Evolutionary conservation across 208 protist genomes (phyloP).

Genomic region (Tritrichomonas musculus): DNA sequence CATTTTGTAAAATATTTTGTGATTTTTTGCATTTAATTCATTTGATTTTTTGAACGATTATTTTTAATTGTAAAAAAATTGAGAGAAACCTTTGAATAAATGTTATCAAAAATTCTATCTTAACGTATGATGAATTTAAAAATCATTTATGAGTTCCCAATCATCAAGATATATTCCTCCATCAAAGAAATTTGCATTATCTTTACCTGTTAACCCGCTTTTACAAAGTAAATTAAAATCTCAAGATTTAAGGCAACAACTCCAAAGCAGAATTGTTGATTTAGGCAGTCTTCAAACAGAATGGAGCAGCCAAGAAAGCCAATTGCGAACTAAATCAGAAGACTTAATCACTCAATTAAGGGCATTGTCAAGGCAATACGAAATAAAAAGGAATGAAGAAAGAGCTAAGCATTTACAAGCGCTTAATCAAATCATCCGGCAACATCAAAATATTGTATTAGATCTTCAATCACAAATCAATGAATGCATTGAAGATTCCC

Average conservation of each 20-base stretch:
- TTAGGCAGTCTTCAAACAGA: not conserved
- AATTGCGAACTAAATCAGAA: not conserved
- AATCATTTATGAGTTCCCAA: too few relatives aligned
- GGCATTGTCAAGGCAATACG: not conserved
- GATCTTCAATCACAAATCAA: not conserved
- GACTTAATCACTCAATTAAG: not conserved
- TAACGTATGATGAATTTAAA: too few relatives aligned
- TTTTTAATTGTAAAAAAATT: too few relatives aligned
- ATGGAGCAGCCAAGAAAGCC: not conserved
- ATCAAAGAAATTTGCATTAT: not conserved
- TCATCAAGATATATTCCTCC: not conserved
- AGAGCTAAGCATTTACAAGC: not conserved
- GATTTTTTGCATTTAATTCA: too few relatives aligned
- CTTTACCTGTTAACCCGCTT: not conserved
- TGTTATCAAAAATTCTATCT: too few relatives aligned
- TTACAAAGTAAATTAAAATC: not conserved
- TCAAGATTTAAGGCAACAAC: not conserved
- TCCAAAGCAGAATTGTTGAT: not conserved
- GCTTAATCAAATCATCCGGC: not conserved
- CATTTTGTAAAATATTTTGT: too few relatives aligned
- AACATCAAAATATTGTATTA: not conserved
- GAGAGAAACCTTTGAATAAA: too few relatives aligned
- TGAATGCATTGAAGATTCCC: not conserved
- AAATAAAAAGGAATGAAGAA: not conserved
- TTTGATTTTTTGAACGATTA: too few relatives aligned